These are phyloP conservation scores for Evansstolkia leycettana DNA, from an alignment of 495 filamentous ascomycete genomes.

Conservation along the genomic window DNA sequence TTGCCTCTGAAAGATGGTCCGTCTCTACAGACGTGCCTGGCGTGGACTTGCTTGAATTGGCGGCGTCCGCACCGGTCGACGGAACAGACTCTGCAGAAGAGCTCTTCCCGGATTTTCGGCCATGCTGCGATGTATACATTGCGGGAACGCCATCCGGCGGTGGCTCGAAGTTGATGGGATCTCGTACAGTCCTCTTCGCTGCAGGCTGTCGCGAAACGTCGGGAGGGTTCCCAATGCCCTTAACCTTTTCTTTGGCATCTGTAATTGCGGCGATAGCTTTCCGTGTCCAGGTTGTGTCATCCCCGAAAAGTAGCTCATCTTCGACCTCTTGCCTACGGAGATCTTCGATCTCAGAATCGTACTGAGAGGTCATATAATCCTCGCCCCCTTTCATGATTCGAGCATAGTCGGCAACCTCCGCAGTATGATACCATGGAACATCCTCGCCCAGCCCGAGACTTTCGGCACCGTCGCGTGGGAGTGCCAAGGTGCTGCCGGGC, in stretches of 20 bases:
- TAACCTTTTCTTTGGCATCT: constrained; percentile 58
- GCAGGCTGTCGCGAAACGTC: constrained; percentile 36
- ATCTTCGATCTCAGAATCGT: constrained; percentile 61
- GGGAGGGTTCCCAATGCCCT: constrained; percentile 62
- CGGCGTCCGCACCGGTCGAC: constrained; percentile 1
- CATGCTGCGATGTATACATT: constrained; percentile 42
- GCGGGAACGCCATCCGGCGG: constrained; percentile 33
- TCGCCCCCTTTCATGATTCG: constrained; percentile 90
- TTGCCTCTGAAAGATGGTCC: constrained; percentile 16
- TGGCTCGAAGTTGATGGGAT: constrained; percentile 37
- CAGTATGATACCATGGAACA: constrained; percentile 88
- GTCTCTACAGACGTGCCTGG: constrained; percentile 10
- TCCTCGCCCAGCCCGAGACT: constrained; percentile 52
- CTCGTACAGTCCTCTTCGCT: constrained; percentile 29
- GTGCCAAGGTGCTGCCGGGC: constrained; percentile 67
- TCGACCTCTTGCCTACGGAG: constrained; percentile 66
- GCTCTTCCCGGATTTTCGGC: constrained; percentile 29
- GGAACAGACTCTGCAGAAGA: constrained; percentile 13
- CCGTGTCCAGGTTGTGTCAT: constrained; percentile 82
- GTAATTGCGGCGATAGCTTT: constrained; percentile 64
- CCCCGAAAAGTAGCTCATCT: constrained; percentile 86
- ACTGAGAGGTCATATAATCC: constrained; percentile 74
- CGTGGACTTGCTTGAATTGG: constrained; percentile 2
- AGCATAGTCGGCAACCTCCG: constrained; percentile 88
- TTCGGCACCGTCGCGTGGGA: constrained; percentile 76